A percentile compares a stretch with the other conserved stretches of the same genome.
phyloP scores from a whole-genome alignment of 139 green algal genomes.

The Chlorella sp. region DNA sequence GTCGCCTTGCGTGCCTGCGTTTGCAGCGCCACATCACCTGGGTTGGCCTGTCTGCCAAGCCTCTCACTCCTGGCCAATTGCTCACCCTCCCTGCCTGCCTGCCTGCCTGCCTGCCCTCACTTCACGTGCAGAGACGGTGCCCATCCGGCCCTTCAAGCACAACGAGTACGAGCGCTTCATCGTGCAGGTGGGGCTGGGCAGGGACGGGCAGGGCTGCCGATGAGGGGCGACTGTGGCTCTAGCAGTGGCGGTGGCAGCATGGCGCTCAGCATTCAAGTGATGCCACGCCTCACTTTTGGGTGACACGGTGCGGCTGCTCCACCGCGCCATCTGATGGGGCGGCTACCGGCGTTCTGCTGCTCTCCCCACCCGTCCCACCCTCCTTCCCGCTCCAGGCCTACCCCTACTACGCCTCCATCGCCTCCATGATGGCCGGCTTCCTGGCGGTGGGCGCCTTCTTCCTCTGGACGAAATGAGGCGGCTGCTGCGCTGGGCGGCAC shows the following conservation, averaged over 20 bases:
- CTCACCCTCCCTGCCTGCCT: no score
- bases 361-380: not conserved
- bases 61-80: no score
- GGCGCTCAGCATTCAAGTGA: no score
- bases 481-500: not conserved
- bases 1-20: no score
- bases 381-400: conserved; percentile 59
- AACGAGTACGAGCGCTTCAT: conserved; percentile 96
- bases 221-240: no score
- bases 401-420: conserved; percentile 84
- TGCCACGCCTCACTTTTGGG: no score
- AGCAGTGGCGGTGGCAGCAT: no score
- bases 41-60: no score
- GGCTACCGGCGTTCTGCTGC: not conserved
- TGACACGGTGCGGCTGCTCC: no score
- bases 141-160: conserved; percentile 92
- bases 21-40: no score
- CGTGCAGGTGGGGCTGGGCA: conserved; percentile 19
- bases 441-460: conserved; percentile 70
- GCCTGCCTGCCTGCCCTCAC: not conserved
- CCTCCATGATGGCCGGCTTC: conserved; percentile 80
- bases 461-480: conserved; percentile 63
- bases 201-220: no score
- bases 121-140: conserved; percentile 61
- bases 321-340: no score